Conservation (phyloP, 345 rosid species). For the Aquilaria yunnanensis region DNA sequence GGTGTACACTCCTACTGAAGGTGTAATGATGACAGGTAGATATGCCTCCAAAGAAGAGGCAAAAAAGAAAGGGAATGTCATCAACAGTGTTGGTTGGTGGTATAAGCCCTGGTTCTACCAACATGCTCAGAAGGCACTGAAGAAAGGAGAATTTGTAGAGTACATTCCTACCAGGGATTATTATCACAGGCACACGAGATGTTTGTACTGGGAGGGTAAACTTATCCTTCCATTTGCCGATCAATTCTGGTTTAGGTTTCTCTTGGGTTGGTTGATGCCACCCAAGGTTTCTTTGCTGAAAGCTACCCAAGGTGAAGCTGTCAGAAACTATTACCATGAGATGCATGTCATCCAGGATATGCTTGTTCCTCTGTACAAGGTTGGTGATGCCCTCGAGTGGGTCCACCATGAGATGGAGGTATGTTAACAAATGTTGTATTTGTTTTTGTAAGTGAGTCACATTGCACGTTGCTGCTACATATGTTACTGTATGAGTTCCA, state of each 20-base stretch:
- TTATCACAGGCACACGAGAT: constrained; percentile 97
- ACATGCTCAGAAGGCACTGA: constrained; percentile 72
- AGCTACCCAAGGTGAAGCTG: constrained; percentile 98
- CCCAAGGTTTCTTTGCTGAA: constrained; percentile 99
- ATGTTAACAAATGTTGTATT: constrained; percentile 5
- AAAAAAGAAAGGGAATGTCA: constrained; percentile 78
- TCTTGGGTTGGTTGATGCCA: constrained; percentile 98
- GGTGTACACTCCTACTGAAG: constrained; percentile 66
- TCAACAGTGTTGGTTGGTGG: constrained; percentile 97
- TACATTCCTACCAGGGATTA: constrained; percentile 96
- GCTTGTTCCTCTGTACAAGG: constrained; percentile 98
- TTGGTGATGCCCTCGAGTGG: constrained; percentile 94
- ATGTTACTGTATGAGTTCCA: neutral
- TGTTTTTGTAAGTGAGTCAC: neutral
- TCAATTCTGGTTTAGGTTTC: constrained; percentile 94
- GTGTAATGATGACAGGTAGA: constrained; percentile 89
- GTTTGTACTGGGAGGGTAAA: constrained; percentile 99
- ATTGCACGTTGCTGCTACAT: neutral
- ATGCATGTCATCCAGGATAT: constrained; percentile 97
- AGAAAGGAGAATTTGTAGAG: constrained; percentile 90
- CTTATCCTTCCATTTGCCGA: constrained; percentile 96
- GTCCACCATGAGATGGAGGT: constrained; percentile 98
- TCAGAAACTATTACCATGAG: constrained; percentile 96
- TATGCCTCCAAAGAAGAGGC: constrained; percentile 95
- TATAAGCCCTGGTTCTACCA: constrained; percentile 99